Base-by-base conservation (phyloP, 176 grass and related monocot species). In the Musa troglodytarum region DNA sequence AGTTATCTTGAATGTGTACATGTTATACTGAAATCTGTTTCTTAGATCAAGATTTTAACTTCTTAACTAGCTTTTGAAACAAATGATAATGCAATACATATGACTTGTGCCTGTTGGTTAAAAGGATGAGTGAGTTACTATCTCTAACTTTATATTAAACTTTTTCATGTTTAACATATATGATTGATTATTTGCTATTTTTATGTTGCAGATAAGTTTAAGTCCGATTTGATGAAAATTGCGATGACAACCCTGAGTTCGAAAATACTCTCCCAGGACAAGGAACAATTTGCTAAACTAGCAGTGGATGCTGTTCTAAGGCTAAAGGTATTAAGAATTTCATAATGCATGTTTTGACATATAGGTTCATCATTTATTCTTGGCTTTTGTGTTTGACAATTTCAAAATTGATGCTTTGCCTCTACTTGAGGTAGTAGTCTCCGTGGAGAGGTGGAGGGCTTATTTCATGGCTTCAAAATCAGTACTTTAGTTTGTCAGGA, bases 211-310 rank as follows among this genome's bases (percentile, higher is more conserved):
- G 94, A 93, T n/a, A 98, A 87, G 58, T 98, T 98, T 49, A 87
- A 75, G 62, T 76, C 84, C 9, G 94, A 98, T 89, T 87, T 98
- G 49, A 91, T 93, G 88, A 98, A 98, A n/a, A 98, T 93, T 49
- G 94, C 94, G 12, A 98, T 89, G 94, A 91, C 94, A 68, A 98
- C 94, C 17, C 80, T 98, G 72, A 91, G 94, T 75, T 98, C 94
- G 50, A 98, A 98, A 87, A 98, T 98, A 58, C 94, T 98, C 73
- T 97, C 87, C 10, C 90, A 93, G 79, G 93, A 97, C 68, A 97
- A 97, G 77, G 93, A 97, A 69, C 92, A 97, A 73, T 97, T 97
- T 85, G 93, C 93, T 81, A 89, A 85, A 55, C 88, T 97, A 85
- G 93, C 93, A 25, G 93, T 97, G 50, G 90, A 97, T 85, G 93